A percentile compares a stretch with the other conserved stretches of the same genome.
These are phyloP conservation scores for Pyrus bretschneideri DNA, from an alignment of 306 rosid species.

Conservation along the genomic window DNA sequence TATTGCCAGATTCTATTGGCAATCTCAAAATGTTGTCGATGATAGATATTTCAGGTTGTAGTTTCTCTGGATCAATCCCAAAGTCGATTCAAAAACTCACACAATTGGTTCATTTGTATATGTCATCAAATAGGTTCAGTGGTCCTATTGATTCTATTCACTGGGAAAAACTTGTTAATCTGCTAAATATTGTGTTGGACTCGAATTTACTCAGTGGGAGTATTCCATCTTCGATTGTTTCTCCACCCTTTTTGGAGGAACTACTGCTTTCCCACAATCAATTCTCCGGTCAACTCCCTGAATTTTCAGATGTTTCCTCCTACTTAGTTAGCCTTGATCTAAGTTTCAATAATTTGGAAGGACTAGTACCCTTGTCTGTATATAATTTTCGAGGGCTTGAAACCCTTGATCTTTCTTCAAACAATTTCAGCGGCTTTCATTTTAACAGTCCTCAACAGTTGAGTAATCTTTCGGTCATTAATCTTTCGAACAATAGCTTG, in stretches of 20 bases:
- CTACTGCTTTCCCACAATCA: slow-evolving; percentile 13
- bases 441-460: not conserved
- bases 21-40: slow-evolving; percentile 6
- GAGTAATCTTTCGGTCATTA: too few relatives aligned
- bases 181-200: slow-evolving; percentile 16
- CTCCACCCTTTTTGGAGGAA: slow-evolving; percentile 3
- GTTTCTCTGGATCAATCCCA: slow-evolving; percentile 26
- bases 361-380: slow-evolving; percentile 21
- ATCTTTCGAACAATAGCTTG: too few relatives aligned
- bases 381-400: not conserved
- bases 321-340: slow-evolving; percentile 21
- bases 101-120: slow-evolving; percentile 14
- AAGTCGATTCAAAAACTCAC: slow-evolving; percentile 2
- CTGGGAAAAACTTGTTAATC: not conserved
- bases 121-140: slow-evolving; percentile 9
- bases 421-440: slow-evolving; percentile 7
- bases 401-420: slow-evolving; percentile 9
- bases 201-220: slow-evolving; percentile 20
- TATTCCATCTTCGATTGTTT: slow-evolving; percentile 19
- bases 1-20: slow-evolving; percentile 19
- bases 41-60: slow-evolving; percentile 13
- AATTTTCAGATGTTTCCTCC: slow-evolving; percentile 14
- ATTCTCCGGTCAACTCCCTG: too few relatives aligned
- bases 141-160: slow-evolving; percentile 14
- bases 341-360: slow-evolving; percentile 34